phyloP scores from a whole-genome alignment of 2,329 filamentous ascomycete species.

The Saccharata proteae region DNA sequence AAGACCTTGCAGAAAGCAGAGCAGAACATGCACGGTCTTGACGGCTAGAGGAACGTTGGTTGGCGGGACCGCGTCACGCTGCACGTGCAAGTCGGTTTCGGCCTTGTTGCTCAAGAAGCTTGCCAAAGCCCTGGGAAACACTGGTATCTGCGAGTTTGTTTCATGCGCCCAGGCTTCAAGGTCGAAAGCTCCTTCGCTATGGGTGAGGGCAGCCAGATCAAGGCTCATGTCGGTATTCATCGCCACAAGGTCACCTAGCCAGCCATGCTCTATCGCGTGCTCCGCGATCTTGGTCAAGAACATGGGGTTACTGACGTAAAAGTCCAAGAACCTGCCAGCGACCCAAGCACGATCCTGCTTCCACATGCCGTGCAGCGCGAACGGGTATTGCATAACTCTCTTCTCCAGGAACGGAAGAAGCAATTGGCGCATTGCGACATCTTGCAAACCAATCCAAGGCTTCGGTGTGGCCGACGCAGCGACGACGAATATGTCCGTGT shows the following conservation, averaged over 20 bases:
- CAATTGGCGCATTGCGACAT: conserved; percentile 62
- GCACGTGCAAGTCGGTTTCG: conserved; percentile 62
- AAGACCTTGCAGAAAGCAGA: conserved; percentile 58
- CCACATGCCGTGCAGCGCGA: conserved; percentile 87
- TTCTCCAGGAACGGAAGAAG: conserved; percentile 78
- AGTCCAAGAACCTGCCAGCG: conserved; percentile 63
- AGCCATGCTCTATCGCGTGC: conserved; percentile 68
- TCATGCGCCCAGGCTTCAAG: conserved; percentile 68
- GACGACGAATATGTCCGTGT: conserved; percentile 67
- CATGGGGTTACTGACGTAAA: conserved; percentile 57
- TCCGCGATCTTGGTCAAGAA: conserved; percentile 61
- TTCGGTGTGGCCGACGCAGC: conserved; percentile 67
- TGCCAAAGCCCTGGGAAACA: conserved; percentile 59
- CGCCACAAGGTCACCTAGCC: conserved; percentile 71
- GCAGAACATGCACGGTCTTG: conserved; percentile 69
- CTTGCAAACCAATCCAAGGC: conserved; percentile 63
- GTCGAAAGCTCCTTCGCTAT: conserved; percentile 69
- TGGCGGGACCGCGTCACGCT: conserved; percentile 55
- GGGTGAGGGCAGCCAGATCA: conserved; percentile 74
- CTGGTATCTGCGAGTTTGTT: conserved; percentile 50
- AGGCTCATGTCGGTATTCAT: conserved; percentile 74
- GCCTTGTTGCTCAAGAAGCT: conserved; percentile 81
- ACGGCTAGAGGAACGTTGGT: conserved; percentile 68
- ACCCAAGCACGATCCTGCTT: conserved; percentile 84
- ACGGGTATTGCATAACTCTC: conserved; percentile 64